These are phyloP conservation scores for Penicillium manginii DNA, from an alignment of 495 filamentous ascomycete genomes.

Conservation along the genomic window DNA sequence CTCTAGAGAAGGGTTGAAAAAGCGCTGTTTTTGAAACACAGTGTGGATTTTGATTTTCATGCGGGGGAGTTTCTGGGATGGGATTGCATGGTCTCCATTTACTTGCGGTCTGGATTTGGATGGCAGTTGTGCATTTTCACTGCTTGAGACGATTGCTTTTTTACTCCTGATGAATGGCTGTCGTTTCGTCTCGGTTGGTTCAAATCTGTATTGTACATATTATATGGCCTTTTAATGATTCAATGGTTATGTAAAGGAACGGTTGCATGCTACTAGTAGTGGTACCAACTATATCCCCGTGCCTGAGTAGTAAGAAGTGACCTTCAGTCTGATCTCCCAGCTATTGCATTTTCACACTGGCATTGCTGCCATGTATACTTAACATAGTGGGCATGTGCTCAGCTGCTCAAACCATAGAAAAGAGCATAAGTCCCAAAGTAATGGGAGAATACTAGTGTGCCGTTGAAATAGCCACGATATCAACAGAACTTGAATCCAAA, in stretches of 20 bases:
- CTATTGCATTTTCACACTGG: too few relatives aligned
- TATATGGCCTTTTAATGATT: conserved; percentile 8
- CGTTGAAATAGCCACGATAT: too few relatives aligned
- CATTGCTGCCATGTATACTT: too few relatives aligned
- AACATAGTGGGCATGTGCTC: too few relatives aligned
- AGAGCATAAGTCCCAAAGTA: too few relatives aligned
- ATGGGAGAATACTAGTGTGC: too few relatives aligned
- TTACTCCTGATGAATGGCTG: not conserved
- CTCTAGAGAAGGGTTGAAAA: conserved; percentile 45
- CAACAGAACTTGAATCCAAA: too few relatives aligned
- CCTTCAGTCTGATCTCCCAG: not conserved
- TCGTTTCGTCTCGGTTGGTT: not conserved
- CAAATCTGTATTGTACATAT: conserved; percentile 11
- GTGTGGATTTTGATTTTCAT: not conserved
- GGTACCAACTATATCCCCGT: too few relatives aligned
- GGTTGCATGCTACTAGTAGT: not conserved
- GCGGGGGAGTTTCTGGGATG: not conserved
- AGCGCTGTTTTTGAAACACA: not conserved
- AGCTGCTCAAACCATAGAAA: too few relatives aligned
- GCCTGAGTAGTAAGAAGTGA: too few relatives aligned
- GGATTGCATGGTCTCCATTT: too few relatives aligned
- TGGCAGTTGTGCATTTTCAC: not conserved
- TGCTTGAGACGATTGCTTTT: not conserved
- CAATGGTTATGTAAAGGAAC: not conserved
- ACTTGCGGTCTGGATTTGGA: too few relatives aligned